Base-by-base conservation (phyloP, 768 basidiomycete species). In the Boletus subcaerulescens region DNA sequence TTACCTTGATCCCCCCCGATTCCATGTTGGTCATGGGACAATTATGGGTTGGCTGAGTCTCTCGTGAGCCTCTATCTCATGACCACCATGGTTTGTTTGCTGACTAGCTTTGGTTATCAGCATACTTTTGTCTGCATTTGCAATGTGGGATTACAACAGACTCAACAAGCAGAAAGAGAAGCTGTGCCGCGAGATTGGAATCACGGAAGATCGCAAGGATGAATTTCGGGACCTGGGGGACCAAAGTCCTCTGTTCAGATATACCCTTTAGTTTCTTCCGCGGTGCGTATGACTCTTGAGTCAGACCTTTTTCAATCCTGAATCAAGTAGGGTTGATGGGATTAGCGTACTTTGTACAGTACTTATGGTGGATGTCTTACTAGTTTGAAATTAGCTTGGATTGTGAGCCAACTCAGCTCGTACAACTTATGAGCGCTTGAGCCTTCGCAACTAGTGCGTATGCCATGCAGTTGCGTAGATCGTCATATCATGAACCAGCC, bases 241-340 rank as follows among this genome's bases (percentile, higher is more conserved):
- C 55, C 69, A 76, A 38, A 82, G 80, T 52, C 83, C 84, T 41
- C 68, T 85, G 36, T 85, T 80, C 71, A 76, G 80, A 79, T 71
- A 70, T 22, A 49, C 64, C 1, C 56, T 52, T 39, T 52, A 52
- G 22, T 22, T 50, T 50, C 40, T 41, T 41, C 20, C 26, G 26
- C 26, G 8, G 26, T 29, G 29, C 2, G 8, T 5, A 29, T 29
- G 9, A 29, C 8, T 29, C 29, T 8, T 29, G 29, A 29, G 29
- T 29, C 29, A 29, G 29, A 29, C 29, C 29, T 0, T 36, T 36
- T 15, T 36, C 35, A 36, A 14, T 15, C 15, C 6, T 36, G 35
- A 13, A 36, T 36, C 13, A 36, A 36, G 29, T 29, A 29, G 29
- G 4, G 29, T 29, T 29, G 29, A 29, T 26, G 26, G 26, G 26